phyloP scores from a whole-genome alignment of 2,329 filamentous ascomycete species.

The Thelonectria blattea region DNA sequence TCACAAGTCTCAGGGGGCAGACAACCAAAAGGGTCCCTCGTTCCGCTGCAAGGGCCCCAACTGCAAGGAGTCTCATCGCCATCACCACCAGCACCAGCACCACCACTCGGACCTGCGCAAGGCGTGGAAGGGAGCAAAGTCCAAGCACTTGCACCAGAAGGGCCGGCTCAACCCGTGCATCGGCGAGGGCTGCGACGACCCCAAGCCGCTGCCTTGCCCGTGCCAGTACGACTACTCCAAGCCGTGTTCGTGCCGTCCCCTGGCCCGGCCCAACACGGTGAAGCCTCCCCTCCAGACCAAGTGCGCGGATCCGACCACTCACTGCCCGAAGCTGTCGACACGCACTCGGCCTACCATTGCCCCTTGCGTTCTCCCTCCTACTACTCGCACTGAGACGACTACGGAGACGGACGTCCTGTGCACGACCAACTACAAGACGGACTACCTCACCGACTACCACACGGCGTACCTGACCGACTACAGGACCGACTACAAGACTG shows the following conservation, averaged over 20 bases:
- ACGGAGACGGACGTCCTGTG: too few species aligned
- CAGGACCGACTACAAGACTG: too few species aligned
- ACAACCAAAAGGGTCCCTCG: not conserved
- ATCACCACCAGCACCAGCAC: constrained; percentile 2
- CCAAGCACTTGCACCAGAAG: not conserved
- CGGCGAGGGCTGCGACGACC: constrained; percentile 5
- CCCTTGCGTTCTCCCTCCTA: too few species aligned
- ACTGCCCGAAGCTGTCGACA: too few species aligned
- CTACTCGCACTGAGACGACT: too few species aligned
- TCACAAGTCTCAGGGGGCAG: not conserved
- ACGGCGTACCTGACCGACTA: too few species aligned
- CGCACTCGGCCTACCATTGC: too few species aligned
- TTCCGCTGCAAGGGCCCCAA: not conserved
- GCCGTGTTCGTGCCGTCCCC: constrained; percentile 5
- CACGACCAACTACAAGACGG: too few species aligned
- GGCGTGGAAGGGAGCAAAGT: not conserved
- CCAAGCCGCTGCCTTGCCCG: constrained; percentile 24
- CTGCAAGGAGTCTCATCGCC: constrained; percentile 5
- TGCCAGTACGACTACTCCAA: constrained; percentile 16
- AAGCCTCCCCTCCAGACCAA: too few species aligned
- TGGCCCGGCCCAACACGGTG: not conserved
- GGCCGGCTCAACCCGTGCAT: constrained; percentile 17
- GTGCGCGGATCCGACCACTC: too few species aligned
- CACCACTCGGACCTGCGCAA: constrained; percentile 11
- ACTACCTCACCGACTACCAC: too few species aligned